Evolutionary conservation across 2,329 filamentous ascomycete species (phyloP), one percentile per base, ranked within the genome.

Genomic region (Penicillium thymicola): DNA sequence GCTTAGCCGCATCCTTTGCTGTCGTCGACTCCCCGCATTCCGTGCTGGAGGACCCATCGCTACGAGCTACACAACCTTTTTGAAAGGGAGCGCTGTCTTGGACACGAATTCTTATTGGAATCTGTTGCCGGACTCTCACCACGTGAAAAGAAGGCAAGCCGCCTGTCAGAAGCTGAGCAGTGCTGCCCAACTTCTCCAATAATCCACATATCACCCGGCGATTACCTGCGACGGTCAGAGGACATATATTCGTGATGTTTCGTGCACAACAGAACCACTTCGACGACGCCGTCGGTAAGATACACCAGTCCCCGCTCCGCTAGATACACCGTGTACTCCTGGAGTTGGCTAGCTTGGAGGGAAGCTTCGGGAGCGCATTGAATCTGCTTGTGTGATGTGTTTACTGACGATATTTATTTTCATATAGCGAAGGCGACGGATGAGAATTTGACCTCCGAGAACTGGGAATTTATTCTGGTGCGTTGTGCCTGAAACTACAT

Each of bases 381-480:
- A 37, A 21, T 25, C 28, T 38, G 14, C 32, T 6, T 37, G 13
- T n/a, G 13, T 28, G 23, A 34, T 23, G 30, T 14, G 54, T 25
- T 51, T 53, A 63, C 67, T 76, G 59, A 75, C 61, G 66, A 32
- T 65, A 55, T 51, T 57, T 60, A 41, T 47, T 41, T 34, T 18
- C 50, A 18, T 67, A 65, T 68, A 88, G 87, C 85, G 70, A 89
- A 89, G 78, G 92, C 94, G 71, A 99, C 94, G 55, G 94, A 99
- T 77, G 94, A 99, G 82, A 99, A 97, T 76, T 84, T 97, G 67
- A 97, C 92, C 23, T 89, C 88, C 30, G 85, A 95, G 76, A 89
- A 89, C 72, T 89, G 87, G 87, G 87, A 89, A 72, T 87, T 81
- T 64, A 87, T 88, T 65, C 77, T 88, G 67, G 81, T 83, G 78